Percentiles rank a stretch among this genome's conserved stretches.
These are phyloP conservation scores for Pseudocercospora musae DNA, from an alignment of 2,329 filamentous ascomycete genomes.

Conservation along the genomic window DNA sequence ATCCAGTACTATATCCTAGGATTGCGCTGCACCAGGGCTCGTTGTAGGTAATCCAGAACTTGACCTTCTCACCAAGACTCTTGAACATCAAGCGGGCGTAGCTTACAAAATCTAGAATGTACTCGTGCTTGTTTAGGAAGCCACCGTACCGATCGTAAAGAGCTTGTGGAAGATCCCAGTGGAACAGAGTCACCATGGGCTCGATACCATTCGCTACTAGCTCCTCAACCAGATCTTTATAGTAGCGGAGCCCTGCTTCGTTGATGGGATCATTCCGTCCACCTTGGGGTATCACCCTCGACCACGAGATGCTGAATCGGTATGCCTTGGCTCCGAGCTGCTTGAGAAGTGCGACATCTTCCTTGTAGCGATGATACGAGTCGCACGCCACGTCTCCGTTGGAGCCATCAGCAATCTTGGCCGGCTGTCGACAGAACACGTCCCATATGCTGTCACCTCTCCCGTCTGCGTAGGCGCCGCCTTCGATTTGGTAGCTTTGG, in stretches of 20 bases:
- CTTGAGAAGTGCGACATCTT: slow-evolving; percentile 76
- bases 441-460: slow-evolving; percentile 86
- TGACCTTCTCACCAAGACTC: slow-evolving; percentile 68
- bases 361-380: slow-evolving; percentile 74
- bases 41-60: slow-evolving; percentile 61
- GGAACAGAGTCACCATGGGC: slow-evolving; percentile 79
- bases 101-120: slow-evolving; percentile 74
- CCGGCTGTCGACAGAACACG: slow-evolving; percentile 74
- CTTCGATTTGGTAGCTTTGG: slow-evolving; percentile 81
- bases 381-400: slow-evolving; percentile 78
- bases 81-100: slow-evolving; percentile 76
- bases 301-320: slow-evolving; percentile 81
- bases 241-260: slow-evolving; percentile 72
- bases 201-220: slow-evolving; percentile 71
- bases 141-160: slow-evolving; percentile 80
- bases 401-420: slow-evolving; percentile 76
- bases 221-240: slow-evolving; percentile 74
- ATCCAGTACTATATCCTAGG: slow-evolving; percentile 72
- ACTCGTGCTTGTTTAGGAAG: slow-evolving; percentile 75
- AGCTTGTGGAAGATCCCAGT: slow-evolving; percentile 81
- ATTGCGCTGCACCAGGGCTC: slow-evolving; percentile 60
- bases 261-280: slow-evolving; percentile 80
- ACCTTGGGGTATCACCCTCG: slow-evolving; percentile 80
- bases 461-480: slow-evolving; percentile 69
- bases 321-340: slow-evolving; percentile 69